Conservation (phyloP, 2,329 filamentous ascomycete species). For the Trichoderma harzianum region DNA sequence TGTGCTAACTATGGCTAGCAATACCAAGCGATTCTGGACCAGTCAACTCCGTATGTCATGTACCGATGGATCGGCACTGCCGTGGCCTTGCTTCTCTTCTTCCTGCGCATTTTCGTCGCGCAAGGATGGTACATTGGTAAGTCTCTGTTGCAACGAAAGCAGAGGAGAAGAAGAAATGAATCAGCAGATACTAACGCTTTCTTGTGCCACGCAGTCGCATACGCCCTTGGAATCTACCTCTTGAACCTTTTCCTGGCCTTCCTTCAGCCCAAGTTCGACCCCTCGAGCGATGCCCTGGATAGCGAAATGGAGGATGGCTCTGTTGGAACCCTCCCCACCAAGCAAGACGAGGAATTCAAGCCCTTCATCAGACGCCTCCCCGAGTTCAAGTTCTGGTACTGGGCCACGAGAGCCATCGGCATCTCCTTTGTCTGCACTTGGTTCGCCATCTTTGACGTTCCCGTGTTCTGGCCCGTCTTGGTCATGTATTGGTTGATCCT, state of each 20-base stretch:
- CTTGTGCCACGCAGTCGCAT: conserved; percentile 64
- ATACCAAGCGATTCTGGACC: conserved; percentile 92
- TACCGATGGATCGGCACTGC: conserved; percentile 92
- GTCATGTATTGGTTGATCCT: conserved; percentile 99
- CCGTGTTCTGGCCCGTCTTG: conserved; percentile 97
- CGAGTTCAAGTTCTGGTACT: conserved; percentile 99
- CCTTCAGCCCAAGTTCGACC: conserved; percentile 97
- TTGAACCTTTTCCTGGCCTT: conserved; percentile 99
- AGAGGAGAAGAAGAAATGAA: background rate
- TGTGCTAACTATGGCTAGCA: conserved; percentile 52
- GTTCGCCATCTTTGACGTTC: conserved; percentile 92
- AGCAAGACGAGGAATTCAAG: conserved; percentile 95
- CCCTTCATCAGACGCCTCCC: conserved; percentile 94
- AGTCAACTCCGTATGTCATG: conserved; percentile 81
- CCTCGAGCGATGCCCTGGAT: conserved; percentile 84
- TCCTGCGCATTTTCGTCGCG: conserved; percentile 81
- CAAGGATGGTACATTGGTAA: conserved; percentile 98
- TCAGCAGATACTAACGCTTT: background rate
- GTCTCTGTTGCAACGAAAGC: conserved; percentile 22
- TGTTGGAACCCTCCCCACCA: conserved; percentile 78
- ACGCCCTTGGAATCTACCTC: conserved; percentile 96
- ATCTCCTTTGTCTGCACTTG: conserved; percentile 87
- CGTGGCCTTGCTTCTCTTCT: conserved; percentile 73
- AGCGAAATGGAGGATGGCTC: conserved; percentile 95
- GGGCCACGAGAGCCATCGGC: conserved; percentile 79